Conservation (phyloP, 1,284 basidiomycete genomes). For the Microbotryum silenes-acaulis region DNA sequence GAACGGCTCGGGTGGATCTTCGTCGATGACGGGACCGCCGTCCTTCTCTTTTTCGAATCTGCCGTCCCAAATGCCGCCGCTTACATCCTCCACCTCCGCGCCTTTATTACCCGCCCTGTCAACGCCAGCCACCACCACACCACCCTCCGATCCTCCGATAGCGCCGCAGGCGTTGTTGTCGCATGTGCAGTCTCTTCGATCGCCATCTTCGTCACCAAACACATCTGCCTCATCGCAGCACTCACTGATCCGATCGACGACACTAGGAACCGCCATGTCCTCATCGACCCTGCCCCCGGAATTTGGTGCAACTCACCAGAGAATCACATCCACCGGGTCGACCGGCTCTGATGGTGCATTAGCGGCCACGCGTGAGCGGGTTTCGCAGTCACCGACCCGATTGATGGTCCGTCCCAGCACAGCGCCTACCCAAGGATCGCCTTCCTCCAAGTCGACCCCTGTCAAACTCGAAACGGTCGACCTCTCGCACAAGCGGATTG, state of each 20-base stretch:
- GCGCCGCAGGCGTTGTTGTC: conserved; percentile 25
- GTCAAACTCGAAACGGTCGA: conserved; percentile 57
- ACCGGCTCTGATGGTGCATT: neutral
- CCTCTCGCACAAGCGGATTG: conserved; percentile 65
- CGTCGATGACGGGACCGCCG: neutral
- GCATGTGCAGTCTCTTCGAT: conserved; percentile 23
- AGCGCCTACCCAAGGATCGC: too few species aligned
- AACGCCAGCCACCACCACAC: neutral
- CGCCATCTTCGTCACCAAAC: conserved; percentile 10
- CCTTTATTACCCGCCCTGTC: neutral
- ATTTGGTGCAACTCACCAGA: conserved; percentile 12
- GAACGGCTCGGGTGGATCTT: neutral
- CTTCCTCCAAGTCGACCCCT: neutral
- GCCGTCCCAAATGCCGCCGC: neutral
- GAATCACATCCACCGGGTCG: conserved; percentile 18
- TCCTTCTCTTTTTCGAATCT: conserved; percentile 5
- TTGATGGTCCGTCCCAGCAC: too few species aligned
- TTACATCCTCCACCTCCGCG: neutral
- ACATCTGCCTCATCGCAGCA: conserved; percentile 23
- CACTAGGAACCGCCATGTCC: neutral
- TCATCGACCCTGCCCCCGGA: neutral
- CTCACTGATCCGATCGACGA: conserved; percentile 1
- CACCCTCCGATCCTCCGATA: conserved; percentile 21
- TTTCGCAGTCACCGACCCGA: too few species aligned
- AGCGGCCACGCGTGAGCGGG: too few species aligned